Evolutionary conservation across 352 stramenopile species (phyloP).

Genomic region (Phytophthora cryptogea): DNA sequence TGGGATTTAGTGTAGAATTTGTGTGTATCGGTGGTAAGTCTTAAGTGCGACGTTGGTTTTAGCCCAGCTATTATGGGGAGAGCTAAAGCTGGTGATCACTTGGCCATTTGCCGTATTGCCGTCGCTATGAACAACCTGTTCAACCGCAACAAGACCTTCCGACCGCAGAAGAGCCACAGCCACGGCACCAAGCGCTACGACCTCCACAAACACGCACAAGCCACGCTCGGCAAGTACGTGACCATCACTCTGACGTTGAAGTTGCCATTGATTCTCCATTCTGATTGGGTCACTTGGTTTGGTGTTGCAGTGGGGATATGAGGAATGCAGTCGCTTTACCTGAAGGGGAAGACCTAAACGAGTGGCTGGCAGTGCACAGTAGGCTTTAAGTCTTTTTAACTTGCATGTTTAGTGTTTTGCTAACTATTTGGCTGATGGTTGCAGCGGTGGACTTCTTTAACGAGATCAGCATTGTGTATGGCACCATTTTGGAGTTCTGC

Average conservation of each 20-base stretch:
- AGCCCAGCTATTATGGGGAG: slow-evolving; percentile 14
- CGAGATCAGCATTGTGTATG: slow-evolving; percentile 93
- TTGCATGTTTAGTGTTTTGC: not conserved
- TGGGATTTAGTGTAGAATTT: not conserved
- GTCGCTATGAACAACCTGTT: slow-evolving; percentile 68
- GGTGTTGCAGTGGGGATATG: slow-evolving; percentile 60
- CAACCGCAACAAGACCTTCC: slow-evolving; percentile 86
- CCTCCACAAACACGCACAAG: slow-evolving; percentile 82
- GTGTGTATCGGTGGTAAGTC: not conserved
- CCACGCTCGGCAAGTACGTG: slow-evolving; percentile 80
- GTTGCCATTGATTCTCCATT: slow-evolving; percentile 13
- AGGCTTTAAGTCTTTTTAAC: slow-evolving; percentile 8
- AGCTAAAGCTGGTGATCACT: slow-evolving; percentile 1
- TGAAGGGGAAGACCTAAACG: slow-evolving; percentile 87
- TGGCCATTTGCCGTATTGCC: slow-evolving; percentile 12
- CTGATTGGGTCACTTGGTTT: not conserved
- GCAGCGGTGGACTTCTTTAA: slow-evolving; percentile 95
- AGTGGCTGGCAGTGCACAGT: slow-evolving; percentile 94
- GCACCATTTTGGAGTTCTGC: slow-evolving; percentile 87
- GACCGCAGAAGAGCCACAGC: slow-evolving; percentile 84
- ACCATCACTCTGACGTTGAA: slow-evolving; percentile 23
- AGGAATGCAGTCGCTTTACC: slow-evolving; percentile 62
- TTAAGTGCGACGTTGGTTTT: slow-evolving; percentile 22
- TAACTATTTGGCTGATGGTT: not conserved
- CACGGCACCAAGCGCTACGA: slow-evolving; percentile 84